phyloP scores from a whole-genome alignment of 2,329 filamentous ascomycete species.

The Gyromitra esculenta region DNA sequence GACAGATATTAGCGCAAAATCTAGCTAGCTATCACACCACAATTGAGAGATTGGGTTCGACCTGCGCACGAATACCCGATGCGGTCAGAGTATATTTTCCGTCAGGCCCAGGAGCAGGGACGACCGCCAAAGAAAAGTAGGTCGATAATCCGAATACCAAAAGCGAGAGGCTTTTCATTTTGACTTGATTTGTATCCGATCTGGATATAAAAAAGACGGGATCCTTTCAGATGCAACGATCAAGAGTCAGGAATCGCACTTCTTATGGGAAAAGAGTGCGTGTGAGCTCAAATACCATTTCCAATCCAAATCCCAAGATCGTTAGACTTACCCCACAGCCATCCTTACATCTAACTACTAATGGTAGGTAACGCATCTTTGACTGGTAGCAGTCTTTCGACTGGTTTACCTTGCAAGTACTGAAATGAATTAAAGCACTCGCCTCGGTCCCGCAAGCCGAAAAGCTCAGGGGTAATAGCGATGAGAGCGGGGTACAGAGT shows the following conservation, averaged over 20 bases:
- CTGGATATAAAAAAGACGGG: background rate
- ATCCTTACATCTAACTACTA: background rate
- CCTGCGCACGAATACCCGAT: slow-evolving; percentile 53
- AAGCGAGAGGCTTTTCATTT: slow-evolving; percentile 46
- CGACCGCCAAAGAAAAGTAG: slow-evolving; percentile 4
- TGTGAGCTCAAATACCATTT: slow-evolving; percentile 33
- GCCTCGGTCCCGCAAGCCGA: slow-evolving; percentile 27
- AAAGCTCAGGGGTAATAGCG: slow-evolving; percentile 27
- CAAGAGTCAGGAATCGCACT: background rate
- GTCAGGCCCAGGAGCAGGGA: slow-evolving; percentile 46
- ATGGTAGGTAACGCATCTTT: slow-evolving; percentile 7
- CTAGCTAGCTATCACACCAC: background rate
- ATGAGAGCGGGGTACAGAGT: slow-evolving; percentile 43
- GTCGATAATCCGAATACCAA: slow-evolving; percentile 33
- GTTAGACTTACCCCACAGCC: background rate
- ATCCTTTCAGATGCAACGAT: background rate
- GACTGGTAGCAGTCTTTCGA: background rate
- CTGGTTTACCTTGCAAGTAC: background rate
- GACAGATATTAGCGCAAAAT: background rate
- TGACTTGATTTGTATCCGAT: slow-evolving; percentile 6
- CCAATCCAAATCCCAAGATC: background rate
- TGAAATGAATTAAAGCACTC: background rate
- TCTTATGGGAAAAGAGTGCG: background rate
- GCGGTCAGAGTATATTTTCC: slow-evolving; percentile 54
- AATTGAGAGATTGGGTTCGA: background rate